Evolutionary conservation across 495 filamentous ascomycete genomes (phyloP), one percentile per base, ranked within the genome.

Genomic region (Talaromyces proteolyticus): DNA sequence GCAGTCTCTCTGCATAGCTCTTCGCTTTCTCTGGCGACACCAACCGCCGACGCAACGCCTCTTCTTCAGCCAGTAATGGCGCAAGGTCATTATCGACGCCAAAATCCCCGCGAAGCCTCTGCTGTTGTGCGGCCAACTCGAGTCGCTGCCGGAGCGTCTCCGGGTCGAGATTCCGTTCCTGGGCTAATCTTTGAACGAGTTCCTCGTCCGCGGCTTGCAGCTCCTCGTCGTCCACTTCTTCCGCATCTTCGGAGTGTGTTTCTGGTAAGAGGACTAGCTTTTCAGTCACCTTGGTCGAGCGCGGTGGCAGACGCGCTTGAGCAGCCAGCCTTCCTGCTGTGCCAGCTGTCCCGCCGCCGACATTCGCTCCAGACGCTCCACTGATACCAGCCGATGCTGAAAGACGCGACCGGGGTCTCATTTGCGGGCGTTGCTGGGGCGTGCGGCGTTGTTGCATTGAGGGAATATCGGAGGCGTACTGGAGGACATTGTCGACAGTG

Each of bases 181-280:
- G 59, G 3, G 70, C 68, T 7, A 74, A 26, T 20, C 62, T 54
- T 36, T 65, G 61, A 11, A 75, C 67, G 16, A 71, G 58, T 53
- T 52, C 50, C 20, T 52, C 50, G 18, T 45, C 42, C 17, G 39
- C 41, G 4, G 40, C 49, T 4, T 67, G 63, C 46, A 72, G 77
- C 18, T 79, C 77, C 36, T 58, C 71, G 16, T 73, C 75, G 36
- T 79, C 76, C 42, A 82, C 82, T 20, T 59, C 62, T 19, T 62
- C 58, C 12, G 50, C 53, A 18, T 63, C 64, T 0, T 72, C 67
- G 6, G 66, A 68, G 3, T 75, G 69, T 2, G 91, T 86, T 59
- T 96, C 93, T 1, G 93, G 94, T 19, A 99, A 72, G n/a, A 97
- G 73, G 0, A 97, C 93, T 6, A 99, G 74, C 64, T 97, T 96